Evolutionary conservation across 1,284 basidiomycete species (phyloP), one percentile per base, ranked within the genome.

Genomic region (Naganishia albida): DNA sequence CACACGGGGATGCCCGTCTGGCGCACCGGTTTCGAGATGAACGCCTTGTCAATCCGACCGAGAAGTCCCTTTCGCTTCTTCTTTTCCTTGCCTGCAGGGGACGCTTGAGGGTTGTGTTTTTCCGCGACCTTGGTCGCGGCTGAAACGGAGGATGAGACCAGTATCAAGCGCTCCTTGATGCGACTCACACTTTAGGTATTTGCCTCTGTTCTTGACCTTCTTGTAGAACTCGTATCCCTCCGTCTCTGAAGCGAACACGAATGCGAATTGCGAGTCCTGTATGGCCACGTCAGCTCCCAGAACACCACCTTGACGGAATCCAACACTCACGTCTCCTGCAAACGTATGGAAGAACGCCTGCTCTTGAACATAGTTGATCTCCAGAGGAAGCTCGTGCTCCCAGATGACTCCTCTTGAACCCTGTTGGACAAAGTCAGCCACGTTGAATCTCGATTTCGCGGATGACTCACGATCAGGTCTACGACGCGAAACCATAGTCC

Each of bases 281-380:
- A 12, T 10, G 34, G 12, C 25, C 25, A 40, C 40, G 18, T 52
- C 44, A 39, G 51, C 4, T 18, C 2, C 62, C 18, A 25, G 51
- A 30, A 46, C 40, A 51, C 28, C 23, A n/a, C n/a, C n/a, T n/a
- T 65, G 30, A 63, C 34, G 48, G 13, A 28, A 40, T 8, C 26
- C 39, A 26, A 51, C 4, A 85, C 91, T 79, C 74, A 95, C 92
- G 81, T 98, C 93, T 62, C 91, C 90, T 15, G 88, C 83, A 77
- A 97, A 98, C 2, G 92, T 88, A 80, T 97, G 92, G 76, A 98
- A 97, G 84, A 89, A 96, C 1, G 89, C 85, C 69, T 93, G 84
- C 75, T 98, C 95, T 74, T 90, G 85, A 74, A 87, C 84, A 77
- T 93, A 93, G 67, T 89, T 86, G 69, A 96, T 87, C 50, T 87